Conservation (phyloP, 345 rosid species). For the Eucalyptus regnans region DNA sequence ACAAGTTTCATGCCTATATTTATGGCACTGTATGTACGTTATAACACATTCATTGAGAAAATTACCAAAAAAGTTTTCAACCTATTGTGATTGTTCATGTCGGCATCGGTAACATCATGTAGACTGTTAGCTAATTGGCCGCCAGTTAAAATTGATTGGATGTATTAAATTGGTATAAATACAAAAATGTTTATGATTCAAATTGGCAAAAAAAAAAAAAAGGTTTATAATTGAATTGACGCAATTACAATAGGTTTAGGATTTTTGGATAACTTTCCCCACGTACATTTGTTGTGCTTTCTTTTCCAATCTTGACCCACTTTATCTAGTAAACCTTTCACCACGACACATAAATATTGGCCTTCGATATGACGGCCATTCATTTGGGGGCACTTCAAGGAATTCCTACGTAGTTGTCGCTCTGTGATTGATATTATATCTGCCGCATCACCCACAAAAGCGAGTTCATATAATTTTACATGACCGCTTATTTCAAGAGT, state of each 20-base stretch:
- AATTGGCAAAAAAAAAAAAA: not conserved
- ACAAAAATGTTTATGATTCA: no score
- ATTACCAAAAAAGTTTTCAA: not conserved
- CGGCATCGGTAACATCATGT: no score
- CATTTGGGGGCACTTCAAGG: not conserved
- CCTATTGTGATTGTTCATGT: no score
- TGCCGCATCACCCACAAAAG: not conserved
- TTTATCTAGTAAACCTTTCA: not conserved
- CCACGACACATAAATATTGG: not conserved
- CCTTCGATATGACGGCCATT: not conserved
- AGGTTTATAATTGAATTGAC: no score
- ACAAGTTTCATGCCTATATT: not conserved
- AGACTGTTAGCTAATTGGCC: not conserved
- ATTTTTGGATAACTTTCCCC: no score
- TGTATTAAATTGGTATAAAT: no score
- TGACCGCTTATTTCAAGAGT: not conserved
- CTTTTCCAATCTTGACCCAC: not conserved
- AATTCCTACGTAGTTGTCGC: not conserved
- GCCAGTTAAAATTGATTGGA: fast-evolving
- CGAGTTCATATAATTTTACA: not conserved
- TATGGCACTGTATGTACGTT: no score
- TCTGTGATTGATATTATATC: not conserved
- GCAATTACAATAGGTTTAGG: no score
- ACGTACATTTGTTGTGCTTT: not conserved
- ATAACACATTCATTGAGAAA: not conserved